Evolutionary conservation across 78 protist genomes (phyloP).

Genomic region (Polysphondylium violaceum): DNA sequence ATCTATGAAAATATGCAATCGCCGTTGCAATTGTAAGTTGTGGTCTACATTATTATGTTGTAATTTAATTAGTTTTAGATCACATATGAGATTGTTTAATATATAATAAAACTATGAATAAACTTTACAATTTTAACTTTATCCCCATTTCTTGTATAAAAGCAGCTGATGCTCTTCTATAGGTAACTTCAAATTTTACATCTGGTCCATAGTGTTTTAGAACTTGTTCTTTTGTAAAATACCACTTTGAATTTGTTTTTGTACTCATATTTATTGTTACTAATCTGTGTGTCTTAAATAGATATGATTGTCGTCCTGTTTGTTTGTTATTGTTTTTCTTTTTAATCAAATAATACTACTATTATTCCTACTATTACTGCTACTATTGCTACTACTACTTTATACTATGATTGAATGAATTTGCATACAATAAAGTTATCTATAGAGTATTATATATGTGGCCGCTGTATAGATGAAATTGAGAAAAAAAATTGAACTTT

Average conservation of each 20-base stretch:
- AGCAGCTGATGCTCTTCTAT: constrained; percentile 64
- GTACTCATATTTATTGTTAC: not conserved
- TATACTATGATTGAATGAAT: too few species aligned
- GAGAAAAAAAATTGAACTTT: too few species aligned
- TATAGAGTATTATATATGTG: too few species aligned
- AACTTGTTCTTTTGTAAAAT: constrained; percentile 61
- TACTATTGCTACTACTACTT: too few species aligned
- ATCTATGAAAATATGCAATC: constrained; percentile 88
- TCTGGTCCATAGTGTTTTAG: constrained; percentile 62
- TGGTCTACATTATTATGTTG: constrained; percentile 61
- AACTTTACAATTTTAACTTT: constrained; percentile 48
- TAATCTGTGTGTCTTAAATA: too few species aligned
- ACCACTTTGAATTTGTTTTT: constrained; percentile 37
- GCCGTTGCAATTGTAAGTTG: constrained; percentile 91
- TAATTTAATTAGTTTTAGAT: not conserved
- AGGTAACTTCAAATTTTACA: constrained; percentile 32
- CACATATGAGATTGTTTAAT: not conserved
- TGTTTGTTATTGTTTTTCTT: too few species aligned
- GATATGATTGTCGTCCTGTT: too few species aligned
- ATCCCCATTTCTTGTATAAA: constrained; percentile 76
- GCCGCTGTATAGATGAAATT: too few species aligned
- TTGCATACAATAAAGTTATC: too few species aligned
- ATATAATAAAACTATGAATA: not conserved
- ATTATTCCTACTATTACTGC: too few species aligned
- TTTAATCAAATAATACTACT: too few species aligned